Evolutionary conservation across 345 rosid species (phyloP).

Genomic region (Brassica nigra): DNA sequence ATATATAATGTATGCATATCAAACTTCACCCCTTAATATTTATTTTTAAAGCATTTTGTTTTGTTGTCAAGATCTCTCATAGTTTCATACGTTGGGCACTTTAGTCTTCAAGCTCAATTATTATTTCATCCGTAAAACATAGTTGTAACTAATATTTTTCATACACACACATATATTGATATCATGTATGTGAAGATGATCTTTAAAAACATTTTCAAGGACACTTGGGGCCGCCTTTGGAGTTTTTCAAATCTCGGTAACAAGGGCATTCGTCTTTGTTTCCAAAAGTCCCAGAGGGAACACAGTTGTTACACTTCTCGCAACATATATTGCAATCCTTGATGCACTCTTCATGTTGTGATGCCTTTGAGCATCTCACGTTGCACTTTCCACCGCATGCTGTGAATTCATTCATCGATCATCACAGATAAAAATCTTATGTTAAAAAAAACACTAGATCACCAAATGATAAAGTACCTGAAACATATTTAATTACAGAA

Average conservation of each 20-base stretch:
- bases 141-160: neutral
- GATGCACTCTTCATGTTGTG: constrained; percentile 5
- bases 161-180: neutral
- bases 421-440: neutral
- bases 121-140: neutral
- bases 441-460: neutral
- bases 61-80: neutral
- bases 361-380: constrained; percentile 30
- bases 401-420: neutral
- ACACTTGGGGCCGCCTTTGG: constrained; percentile 20
- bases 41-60: neutral
- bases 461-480: neutral
- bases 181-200: neutral
- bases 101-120: neutral
- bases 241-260: constrained; percentile 18
- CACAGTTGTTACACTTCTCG: constrained; percentile 21
- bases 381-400: constrained; percentile 28
- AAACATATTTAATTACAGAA: neutral
- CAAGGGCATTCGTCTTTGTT: constrained; percentile 36
- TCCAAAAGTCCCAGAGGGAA: constrained; percentile 30
- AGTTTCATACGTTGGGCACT: neutral
- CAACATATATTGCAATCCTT: constrained; percentile 33
- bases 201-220: constrained; percentile 8
- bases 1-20: no score
- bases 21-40: neutral